Base-by-base conservation (phyloP, 805 yeast genomes). In the Lipomyces orientalis region DNA sequence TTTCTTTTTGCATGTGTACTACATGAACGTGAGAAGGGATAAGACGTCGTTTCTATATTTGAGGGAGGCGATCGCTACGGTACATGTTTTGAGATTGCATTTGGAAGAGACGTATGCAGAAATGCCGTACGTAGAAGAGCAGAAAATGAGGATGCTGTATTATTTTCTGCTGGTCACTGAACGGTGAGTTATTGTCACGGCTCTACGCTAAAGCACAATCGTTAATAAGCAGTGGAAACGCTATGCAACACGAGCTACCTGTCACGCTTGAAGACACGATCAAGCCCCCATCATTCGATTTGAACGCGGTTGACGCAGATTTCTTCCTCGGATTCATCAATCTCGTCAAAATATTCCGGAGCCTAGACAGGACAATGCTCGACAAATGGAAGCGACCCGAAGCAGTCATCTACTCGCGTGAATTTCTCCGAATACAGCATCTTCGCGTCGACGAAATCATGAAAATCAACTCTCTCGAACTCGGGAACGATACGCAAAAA, bases 371-470 rank as follows among this genome's bases (percentile, higher is more conserved):
- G 31, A 58, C 6, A 8, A 58, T 58, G 60, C 7, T 58, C 16
- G 60, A 58, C 51, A 58, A 16, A 19, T 58, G 60, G 60, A 58
- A 58, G 19, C 43, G 49, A 12, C 60, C 60, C 1, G 60, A 58
- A 1, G 10, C 51, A 10, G 60, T 34, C 39, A 49, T 49, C 8
- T 49, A 49, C 54, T 49, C 54, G 1, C 54, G 54, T 22, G 55
- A 16, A 22, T 37, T 16, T 16, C 29, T 58, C n/a, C 25, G 29
- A 6, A 22, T 5, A 5, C n/a, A 14, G 5, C 60, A 58, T 14
- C 22, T 33, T 19, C n/a, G 25, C 16, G 16, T 58, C n/a, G 12
- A 16, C 9, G 60, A 58, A 25, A 58, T 58, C 19, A 58, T 58
- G 60, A 58, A 58, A 35, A 37, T 58, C 25, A 19, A 37, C 25